Percentiles rank a stretch among this genome's conserved stretches.
Conservation (phyloP, 2,329 filamentous ascomycete genomes). For the Colletotrichum limetticola region DNA sequence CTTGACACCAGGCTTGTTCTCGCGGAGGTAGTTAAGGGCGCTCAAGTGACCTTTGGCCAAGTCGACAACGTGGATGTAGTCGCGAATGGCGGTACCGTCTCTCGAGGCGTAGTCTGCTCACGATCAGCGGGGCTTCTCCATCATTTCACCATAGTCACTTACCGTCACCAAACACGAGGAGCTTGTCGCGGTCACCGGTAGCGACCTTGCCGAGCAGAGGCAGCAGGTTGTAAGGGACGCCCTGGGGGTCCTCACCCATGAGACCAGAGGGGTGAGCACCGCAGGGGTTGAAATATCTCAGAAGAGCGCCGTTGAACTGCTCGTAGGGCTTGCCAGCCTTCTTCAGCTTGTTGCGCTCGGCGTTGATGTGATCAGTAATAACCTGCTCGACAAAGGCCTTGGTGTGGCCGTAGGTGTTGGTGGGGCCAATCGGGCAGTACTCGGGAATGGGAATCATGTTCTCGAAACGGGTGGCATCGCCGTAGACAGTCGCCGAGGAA, state of each 20-base stretch:
- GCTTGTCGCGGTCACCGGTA: constrained; percentile 92
- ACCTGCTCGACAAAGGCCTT: constrained; percentile 92
- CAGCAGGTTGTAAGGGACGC: constrained; percentile 94
- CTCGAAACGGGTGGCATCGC: constrained; percentile 93
- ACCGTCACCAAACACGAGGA: constrained; percentile 95
- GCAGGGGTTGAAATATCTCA: constrained; percentile 98
- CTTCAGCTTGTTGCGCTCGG: constrained; percentile 83
- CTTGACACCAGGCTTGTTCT: constrained; percentile 86
- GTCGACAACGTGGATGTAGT: constrained; percentile 98
- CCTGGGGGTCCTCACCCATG: constrained; percentile 98
- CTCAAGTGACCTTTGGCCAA: constrained; percentile 87
- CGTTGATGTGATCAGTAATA: constrained; percentile 90
- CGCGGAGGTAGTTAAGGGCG: constrained; percentile 89
- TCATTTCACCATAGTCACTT: constrained; percentile 43
- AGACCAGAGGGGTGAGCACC: constrained; percentile 94
- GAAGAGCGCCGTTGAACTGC: constrained; percentile 91
- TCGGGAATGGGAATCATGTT: constrained; percentile 99
- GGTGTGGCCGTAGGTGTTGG: constrained; percentile 97
- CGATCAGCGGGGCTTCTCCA: constrained; percentile 34
- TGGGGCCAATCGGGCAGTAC: constrained; percentile 93
- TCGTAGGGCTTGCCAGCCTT: constrained; percentile 82
- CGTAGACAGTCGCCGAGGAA: constrained; percentile 97
- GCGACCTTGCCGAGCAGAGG: constrained; percentile 95
- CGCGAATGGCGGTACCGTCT: constrained; percentile 93
- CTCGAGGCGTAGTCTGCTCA: constrained; percentile 84